Conservation (phyloP, 2,329 filamentous ascomycete species). For the Epicoccum sorghinum region DNA sequence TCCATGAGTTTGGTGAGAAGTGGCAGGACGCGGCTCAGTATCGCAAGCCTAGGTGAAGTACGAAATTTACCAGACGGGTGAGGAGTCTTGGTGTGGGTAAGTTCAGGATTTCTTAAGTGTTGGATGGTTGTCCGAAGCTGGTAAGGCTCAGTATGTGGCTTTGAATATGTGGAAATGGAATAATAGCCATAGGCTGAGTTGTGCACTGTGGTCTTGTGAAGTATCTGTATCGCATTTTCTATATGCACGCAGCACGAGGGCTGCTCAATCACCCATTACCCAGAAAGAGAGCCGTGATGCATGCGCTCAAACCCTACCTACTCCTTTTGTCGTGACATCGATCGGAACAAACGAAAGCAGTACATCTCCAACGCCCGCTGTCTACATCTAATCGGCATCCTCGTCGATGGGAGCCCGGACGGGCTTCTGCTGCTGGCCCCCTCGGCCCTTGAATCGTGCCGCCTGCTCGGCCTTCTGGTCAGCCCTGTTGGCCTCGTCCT, state of each 20-base stretch:
- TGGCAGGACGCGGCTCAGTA: not conserved
- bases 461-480: slow-evolving; percentile 66
- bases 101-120: not conserved
- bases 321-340: slow-evolving; percentile 26
- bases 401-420: slow-evolving; percentile 43
- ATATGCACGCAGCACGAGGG: slow-evolving; percentile 41
- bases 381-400: slow-evolving; percentile 40
- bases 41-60: not conserved
- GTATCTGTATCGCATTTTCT: slow-evolving; percentile 41
- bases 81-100: not conserved
- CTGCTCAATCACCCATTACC: slow-evolving; percentile 33
- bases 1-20: not conserved
- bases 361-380: slow-evolving; percentile 10
- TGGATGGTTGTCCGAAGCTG: not conserved
- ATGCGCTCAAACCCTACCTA: slow-evolving; percentile 31
- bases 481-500: slow-evolving; percentile 74
- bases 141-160: not conserved
- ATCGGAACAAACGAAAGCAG: slow-evolving; percentile 30
- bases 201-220: slow-evolving; percentile 1
- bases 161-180: not conserved
- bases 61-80: not conserved
- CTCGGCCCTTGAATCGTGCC: slow-evolving; percentile 30
- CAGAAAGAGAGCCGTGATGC: slow-evolving; percentile 39
- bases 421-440: slow-evolving; percentile 37
- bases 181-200: too few relatives aligned